A percentile compares a stretch with the other conserved stretches of the same genome.
Conservation (phyloP, 441 rosid genomes). For the Manihot esculenta region DNA sequence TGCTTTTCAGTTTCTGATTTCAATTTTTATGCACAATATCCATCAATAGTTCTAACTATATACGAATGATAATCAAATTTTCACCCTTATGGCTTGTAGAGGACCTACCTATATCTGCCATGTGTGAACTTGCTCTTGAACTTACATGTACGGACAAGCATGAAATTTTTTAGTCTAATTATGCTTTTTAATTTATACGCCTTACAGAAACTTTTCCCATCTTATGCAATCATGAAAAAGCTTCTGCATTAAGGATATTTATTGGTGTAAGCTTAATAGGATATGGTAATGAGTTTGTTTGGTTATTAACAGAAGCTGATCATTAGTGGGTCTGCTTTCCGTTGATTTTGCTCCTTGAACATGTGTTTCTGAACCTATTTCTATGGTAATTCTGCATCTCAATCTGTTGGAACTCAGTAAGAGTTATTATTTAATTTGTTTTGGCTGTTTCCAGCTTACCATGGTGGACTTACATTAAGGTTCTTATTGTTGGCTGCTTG, state of each 20-base stretch:
- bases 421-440: not conserved
- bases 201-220: no score
- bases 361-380: slow-evolving; percentile 27
- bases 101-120: no score
- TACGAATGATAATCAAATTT: slow-evolving; percentile 25
- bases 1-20: not conserved
- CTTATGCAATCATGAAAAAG: no score
- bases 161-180: no score
- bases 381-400: slow-evolving; percentile 24
- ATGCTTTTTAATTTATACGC: no score
- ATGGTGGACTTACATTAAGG: slow-evolving; percentile 42
- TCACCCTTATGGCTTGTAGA: no score
- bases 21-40: slow-evolving; percentile 17
- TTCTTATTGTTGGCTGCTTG: slow-evolving; percentile 33
- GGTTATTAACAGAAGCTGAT: slow-evolving; percentile 22
- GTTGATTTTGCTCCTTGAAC: slow-evolving; percentile 32
- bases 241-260: no score
- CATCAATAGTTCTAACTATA: no score
- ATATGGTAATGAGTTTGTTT: no score
- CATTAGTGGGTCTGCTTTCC: slow-evolving; percentile 37
- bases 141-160: no score
- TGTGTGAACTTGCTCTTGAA: no score
- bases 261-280: no score
- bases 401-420: not conserved
- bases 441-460: slow-evolving; percentile 32